These are phyloP conservation scores for Trichoderma sp. DNA, from an alignment of 2,329 filamentous ascomycete genomes.

Conservation along the genomic window DNA sequence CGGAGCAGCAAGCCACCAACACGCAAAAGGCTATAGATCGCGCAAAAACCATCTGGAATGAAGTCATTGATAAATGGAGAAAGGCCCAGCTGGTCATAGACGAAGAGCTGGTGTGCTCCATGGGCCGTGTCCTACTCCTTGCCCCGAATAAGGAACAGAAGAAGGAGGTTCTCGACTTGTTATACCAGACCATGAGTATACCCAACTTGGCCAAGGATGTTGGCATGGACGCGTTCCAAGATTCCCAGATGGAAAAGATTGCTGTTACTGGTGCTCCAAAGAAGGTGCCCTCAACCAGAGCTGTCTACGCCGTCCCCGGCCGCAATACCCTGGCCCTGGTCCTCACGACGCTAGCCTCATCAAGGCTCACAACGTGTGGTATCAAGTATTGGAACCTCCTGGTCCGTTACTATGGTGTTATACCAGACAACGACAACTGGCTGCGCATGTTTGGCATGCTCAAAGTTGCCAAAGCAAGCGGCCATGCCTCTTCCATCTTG, in stretches of 20 bases:
- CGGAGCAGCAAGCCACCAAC: slow-evolving; percentile 37
- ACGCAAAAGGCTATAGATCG: slow-evolving; percentile 58
- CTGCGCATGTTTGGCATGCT: slow-evolving; percentile 68
- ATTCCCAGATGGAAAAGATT: slow-evolving; percentile 29
- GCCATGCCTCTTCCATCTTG: slow-evolving; percentile 61
- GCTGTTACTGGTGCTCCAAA: slow-evolving; percentile 20
- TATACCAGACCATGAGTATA: slow-evolving; percentile 82
- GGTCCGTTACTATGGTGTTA: slow-evolving; percentile 60
- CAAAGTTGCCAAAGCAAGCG: slow-evolving; percentile 65
- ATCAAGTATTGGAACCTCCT: slow-evolving; percentile 77
- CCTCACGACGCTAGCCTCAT: slow-evolving; percentile 62
- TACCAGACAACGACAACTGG: slow-evolving; percentile 73
- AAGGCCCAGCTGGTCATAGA: slow-evolving; percentile 71
- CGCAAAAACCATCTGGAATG: slow-evolving; percentile 76
- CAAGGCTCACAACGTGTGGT: slow-evolving; percentile 63
- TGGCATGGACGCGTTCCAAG: slow-evolving; percentile 25
- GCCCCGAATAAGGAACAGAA: slow-evolving; percentile 61
- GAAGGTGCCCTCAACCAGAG: slow-evolving; percentile 27
- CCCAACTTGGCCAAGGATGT: slow-evolving; percentile 51
- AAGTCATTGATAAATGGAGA: slow-evolving; percentile 75
- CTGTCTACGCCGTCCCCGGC: slow-evolving; percentile 47
- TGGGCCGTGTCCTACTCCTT: slow-evolving; percentile 75
- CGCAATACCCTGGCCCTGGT: slow-evolving; percentile 68
- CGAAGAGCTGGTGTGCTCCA: slow-evolving; percentile 74
- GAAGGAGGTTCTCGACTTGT: slow-evolving; percentile 70